Base-by-base conservation (phyloP, 345 rosid genomes). In the Draba incana region DNA sequence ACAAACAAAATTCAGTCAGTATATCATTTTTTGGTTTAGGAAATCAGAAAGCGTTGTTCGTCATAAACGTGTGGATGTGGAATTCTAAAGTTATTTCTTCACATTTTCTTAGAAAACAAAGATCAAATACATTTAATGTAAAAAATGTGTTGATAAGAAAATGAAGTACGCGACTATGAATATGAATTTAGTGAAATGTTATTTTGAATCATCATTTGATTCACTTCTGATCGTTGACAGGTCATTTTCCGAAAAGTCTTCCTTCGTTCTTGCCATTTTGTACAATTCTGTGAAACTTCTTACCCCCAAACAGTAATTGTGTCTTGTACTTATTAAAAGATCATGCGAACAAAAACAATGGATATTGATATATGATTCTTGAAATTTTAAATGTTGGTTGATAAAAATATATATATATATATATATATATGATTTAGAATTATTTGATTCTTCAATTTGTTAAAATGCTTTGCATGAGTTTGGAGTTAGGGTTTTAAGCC, bases 281-380 rank as follows among this genome's bases (percentile, higher is more conserved):
- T 47, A 62, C 10, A 62, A 10, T 62, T 58, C 30, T 24, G 7
- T 47, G 66, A 46, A 63, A 48, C 56, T 63, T 63, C 28, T 45
- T 14, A 61, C 15, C 15, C 4, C 42, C n/a, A 61, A 44, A 43
- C 20, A 43, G 13, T 59, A 58, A 42, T 56, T 56, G 37, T 33
- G 8, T 33, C 37, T 33, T 0, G 2, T 33, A 33, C 37, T 24
- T 58, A 12, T 41, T 24, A 24, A 39, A 20, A 58, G 63, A 20
- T 16, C 30, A 57, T 20, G 16, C 31, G 47, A 39, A 39, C 47
- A 57, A 23, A 57, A 57, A 41, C 33, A 23, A 39, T 11, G 13
- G 8, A 23, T 57, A 6, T 20, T 38, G 16, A 23, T 38, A 57
- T 20, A 37, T 2, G 46, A 25, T 53, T 30, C 20, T 20, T 20